A percentile compares a stretch with the other conserved stretches of the same genome.
phyloP scores from a whole-genome alignment of 495 filamentous ascomycete genomes.

The Wilcoxina mikolae region DNA sequence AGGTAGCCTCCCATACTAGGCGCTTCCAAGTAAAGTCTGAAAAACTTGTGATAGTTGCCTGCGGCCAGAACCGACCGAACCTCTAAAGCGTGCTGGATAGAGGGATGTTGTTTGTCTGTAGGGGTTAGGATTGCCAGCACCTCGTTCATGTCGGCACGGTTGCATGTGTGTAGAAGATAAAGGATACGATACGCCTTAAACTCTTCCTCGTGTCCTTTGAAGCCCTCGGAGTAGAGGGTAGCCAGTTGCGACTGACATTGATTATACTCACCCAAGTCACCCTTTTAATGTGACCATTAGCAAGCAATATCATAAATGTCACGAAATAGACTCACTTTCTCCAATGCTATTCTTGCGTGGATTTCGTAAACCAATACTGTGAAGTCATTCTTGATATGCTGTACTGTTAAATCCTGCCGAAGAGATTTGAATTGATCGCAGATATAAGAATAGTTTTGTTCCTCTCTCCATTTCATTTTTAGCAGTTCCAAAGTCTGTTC shows the following conservation, averaged over 20 bases:
- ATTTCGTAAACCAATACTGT: slow-evolving; percentile 94
- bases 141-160: slow-evolving; percentile 96
- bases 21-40: slow-evolving; percentile 81
- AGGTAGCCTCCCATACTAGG: slow-evolving; percentile 97
- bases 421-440: slow-evolving; percentile 99
- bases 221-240: slow-evolving; percentile 67
- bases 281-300: slow-evolving; percentile 35
- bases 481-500: slow-evolving; percentile 71
- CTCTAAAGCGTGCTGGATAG: slow-evolving; percentile 80
- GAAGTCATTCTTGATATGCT: slow-evolving; percentile 90
- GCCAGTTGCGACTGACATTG: slow-evolving; percentile 98
- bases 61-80: slow-evolving; percentile 82
- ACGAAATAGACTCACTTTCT: slow-evolving; percentile 56
- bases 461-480: slow-evolving; percentile 85
- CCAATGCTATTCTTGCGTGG: slow-evolving; percentile 91
- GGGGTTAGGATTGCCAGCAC: slow-evolving; percentile 92
- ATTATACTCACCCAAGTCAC: slow-evolving; percentile 99
- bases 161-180: slow-evolving; percentile 98
- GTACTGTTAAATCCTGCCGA: slow-evolving; percentile 94
- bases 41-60: slow-evolving; percentile 94
- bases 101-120: slow-evolving; percentile 71
- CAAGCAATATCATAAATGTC: not conserved
- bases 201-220: slow-evolving; percentile 73
- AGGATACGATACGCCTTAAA: slow-evolving; percentile 99
- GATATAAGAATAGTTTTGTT: slow-evolving; percentile 90